Conservation (phyloP, 2,329 filamentous ascomycete species). For the Chrysosphaeria jannelii region DNA sequence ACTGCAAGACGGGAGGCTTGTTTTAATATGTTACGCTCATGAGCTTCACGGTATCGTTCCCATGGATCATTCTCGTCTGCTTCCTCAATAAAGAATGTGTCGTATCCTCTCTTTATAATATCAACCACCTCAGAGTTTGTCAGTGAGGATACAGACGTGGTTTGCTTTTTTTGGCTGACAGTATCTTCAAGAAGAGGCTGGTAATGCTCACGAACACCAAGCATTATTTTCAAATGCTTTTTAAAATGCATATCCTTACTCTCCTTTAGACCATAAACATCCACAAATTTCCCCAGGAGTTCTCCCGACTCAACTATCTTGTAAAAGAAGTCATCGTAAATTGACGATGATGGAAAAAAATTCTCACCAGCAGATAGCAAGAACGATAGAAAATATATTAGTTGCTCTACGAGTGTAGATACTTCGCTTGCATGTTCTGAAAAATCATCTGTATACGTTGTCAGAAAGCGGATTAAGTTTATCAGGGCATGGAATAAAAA, state of each 20-base stretch:
- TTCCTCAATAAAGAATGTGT: constrained; percentile 72
- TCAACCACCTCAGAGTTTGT: constrained; percentile 62
- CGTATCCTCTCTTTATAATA: constrained; percentile 89
- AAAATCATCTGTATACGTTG: constrained; percentile 57
- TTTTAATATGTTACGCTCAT: constrained; percentile 62
- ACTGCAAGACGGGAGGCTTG: constrained; percentile 60
- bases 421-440: constrained; percentile 9
- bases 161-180: constrained; percentile 11
- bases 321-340: constrained; percentile 95
- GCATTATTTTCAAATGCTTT: too few relatives aligned
- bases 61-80: constrained; percentile 65
- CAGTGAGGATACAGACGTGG: constrained; percentile 24
- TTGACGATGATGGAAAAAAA: constrained; percentile 61
- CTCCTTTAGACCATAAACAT: constrained; percentile 32
- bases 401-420: constrained; percentile 36
- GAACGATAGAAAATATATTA: constrained; percentile 60
- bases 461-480: constrained; percentile 67
- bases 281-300: constrained; percentile 50
- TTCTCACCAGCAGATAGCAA: constrained; percentile 66
- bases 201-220: constrained; percentile 63
- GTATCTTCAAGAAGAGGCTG: constrained; percentile 41
- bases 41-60: constrained; percentile 64
- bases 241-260: constrained; percentile 66
- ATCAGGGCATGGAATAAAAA: constrained; percentile 79
- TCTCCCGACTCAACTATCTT: constrained; percentile 86